Base-by-base conservation (phyloP, 2,329 filamentous ascomycete species). In the Aspergillus niger region DNA sequence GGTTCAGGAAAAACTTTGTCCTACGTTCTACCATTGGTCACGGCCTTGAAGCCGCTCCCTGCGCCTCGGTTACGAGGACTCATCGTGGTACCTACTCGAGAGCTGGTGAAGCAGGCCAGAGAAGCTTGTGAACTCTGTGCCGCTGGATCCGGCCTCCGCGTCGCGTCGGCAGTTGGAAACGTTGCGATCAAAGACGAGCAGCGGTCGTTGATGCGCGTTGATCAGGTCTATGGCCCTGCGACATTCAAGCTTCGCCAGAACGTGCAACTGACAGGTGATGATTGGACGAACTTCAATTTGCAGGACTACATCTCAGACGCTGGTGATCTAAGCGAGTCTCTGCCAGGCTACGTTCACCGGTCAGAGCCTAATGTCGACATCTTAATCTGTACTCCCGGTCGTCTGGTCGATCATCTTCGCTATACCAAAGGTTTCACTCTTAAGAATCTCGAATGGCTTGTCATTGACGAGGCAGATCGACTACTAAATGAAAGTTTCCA, bases 1-100 rank as follows among this genome's bases (percentile, higher is more conserved):
- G 95, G 95, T 8, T 98, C 95, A 0, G 95, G 95, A 59, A 99
- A 99, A 74, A 99, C 95, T 0, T 77, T 99, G 15, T 90, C 94
- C 0, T 99, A 99, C 70, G 86, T 94, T 0, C 80, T 99, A 2
- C 95, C 95, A 0, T 87, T 99, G 60, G 84, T 96, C 3, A 86
- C 92, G 49, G 88, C 89, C 54, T 80, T 99, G 52, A 88, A 89
- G 65, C 81, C 85, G 32, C 83, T 84, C 13, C 79, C 79, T 22
- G 82, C 87, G 10, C 90, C 89, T 0, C 85, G 85, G 58, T 78
- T 99, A 8, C 85, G 91, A 41, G 93, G 89, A 0, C 76, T 99
- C 0, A 86, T 99, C 50, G 89, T 99, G 1, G 87, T 99, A 10
- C 95, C 95, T 0, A 99, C 94, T 0, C 83, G 94, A 75, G 93